Percentiles rank a stretch among this genome's conserved stretches.
These are phyloP conservation scores for Amaranthus palmeri DNA, from an alignment of 148 eudicot genomes.

Conservation along the genomic window DNA sequence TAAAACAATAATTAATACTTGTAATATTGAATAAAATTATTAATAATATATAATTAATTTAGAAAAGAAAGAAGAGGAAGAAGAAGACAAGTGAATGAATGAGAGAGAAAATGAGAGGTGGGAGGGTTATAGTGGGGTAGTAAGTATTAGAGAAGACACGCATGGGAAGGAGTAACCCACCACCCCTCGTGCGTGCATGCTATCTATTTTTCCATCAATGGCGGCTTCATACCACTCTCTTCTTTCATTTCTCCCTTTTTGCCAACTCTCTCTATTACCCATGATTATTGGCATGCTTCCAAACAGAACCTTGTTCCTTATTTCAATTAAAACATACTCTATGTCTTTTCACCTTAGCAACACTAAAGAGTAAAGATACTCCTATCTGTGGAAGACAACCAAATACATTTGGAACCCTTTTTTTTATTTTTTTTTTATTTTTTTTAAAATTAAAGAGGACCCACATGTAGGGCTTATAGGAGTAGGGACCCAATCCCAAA, in stretches of 20 bases:
- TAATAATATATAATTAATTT: neutral
- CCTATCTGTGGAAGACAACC: slow-evolving; percentile 48
- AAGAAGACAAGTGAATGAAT: slow-evolving; percentile 17
- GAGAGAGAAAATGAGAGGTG: slow-evolving; percentile 23
- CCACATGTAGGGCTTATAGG: slow-evolving; percentile 27
- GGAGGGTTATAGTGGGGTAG: slow-evolving; percentile 20
- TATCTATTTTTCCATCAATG: slow-evolving; percentile 30
- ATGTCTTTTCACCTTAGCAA: slow-evolving; percentile 30
- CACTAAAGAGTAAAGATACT: neutral
- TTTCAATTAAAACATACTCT: slow-evolving; percentile 31
- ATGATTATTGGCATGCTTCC: slow-evolving; percentile 65
- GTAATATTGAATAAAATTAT: neutral
- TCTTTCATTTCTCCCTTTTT: slow-evolving; percentile 1
- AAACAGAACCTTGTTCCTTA: slow-evolving; percentile 36
- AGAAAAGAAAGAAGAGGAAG: slow-evolving; percentile 4
- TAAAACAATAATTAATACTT: neutral
- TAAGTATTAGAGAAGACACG: slow-evolving; percentile 28
- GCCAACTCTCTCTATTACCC: slow-evolving; percentile 27
- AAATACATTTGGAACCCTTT: slow-evolving; percentile 22
- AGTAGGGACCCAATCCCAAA: slow-evolving; percentile 17
- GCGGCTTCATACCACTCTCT: slow-evolving; percentile 22
- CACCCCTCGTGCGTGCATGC: slow-evolving; percentile 62
- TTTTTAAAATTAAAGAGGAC: slow-evolving; percentile 16
- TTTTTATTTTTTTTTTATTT: slow-evolving; percentile 6
- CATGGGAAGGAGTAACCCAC: slow-evolving; percentile 33